Evolutionary conservation across 495 filamentous ascomycete genomes (phyloP), one percentile per base, ranked within the genome.

Genomic region (Annulohypoxylon nitens): DNA sequence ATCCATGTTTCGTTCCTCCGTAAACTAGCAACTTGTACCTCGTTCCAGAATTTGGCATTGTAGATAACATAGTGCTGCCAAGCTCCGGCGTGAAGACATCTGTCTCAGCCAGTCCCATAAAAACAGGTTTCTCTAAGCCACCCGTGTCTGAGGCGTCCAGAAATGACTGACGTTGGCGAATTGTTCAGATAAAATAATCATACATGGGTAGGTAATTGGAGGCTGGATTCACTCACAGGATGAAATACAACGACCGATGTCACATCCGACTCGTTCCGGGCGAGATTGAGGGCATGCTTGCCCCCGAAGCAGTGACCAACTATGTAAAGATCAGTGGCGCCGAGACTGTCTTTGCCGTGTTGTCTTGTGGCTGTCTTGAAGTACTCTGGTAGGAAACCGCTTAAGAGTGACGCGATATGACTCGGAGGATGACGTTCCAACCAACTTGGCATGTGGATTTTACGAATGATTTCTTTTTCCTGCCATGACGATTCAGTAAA

Each of bases 31-130:
- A 67, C 12, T 67, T 67, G 50, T 53, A 67, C 16, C 14, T 47
- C n/a, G 64, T 11, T 10, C 64, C 64, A 2, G 50, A 59, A 7
- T 39, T 26, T 4, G 64, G 64, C 25, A 67, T 30, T 11, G 26
- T 26, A 6, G 26, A 34, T 18, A 67, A 34, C 41, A 67, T 67
- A 4, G 41, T 39, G 50, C 45, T 54, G 39, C 34, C 59, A 2
- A 67, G 64, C 12, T 59, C 64, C n/a, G 53, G 64, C n/a, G 64
- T 67, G 14, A 67, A 67, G 2, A 67, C 30, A 26, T 67, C 64
- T 14, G 64, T 67, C n/a, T 67, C 64, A 16, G 64, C 64, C 3
- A 54, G 57, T 1, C 64, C 64, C 54, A 67, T 53, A 23, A 67
- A 53, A 18, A 67, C 39, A 2, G 64, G 64, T 18, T 36, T 58